Conservation (phyloP, 1,284 basidiomycete species). For the Papiliotrema flavescens region DNA sequence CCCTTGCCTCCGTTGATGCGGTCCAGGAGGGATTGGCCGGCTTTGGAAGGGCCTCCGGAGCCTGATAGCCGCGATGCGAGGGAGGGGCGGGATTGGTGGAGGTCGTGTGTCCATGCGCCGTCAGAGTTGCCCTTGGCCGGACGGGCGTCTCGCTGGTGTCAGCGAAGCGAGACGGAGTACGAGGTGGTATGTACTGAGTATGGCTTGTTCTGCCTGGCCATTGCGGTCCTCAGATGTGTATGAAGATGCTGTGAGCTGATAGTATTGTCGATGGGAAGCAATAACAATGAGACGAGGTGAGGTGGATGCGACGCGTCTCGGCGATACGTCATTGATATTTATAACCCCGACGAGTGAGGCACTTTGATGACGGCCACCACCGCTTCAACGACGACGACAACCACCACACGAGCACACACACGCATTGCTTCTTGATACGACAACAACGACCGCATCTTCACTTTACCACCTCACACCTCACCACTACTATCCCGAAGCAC, state of each 20-base stretch:
- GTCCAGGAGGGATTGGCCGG: conserved; percentile 19
- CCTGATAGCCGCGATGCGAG: conserved; percentile 17
- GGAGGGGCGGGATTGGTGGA: conserved; percentile 20
- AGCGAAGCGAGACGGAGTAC: background rate
- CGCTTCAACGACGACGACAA: too few species aligned
- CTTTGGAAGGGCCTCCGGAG: conserved; percentile 2
- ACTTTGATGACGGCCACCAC: too few species aligned
- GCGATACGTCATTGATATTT: background rate
- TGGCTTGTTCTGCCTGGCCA: background rate
- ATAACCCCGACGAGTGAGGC: background rate
- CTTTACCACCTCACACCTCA: background rate
- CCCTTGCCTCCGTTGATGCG: conserved; percentile 28
- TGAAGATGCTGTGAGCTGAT: too few species aligned
- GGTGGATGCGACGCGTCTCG: background rate
- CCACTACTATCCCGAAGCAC: background rate
- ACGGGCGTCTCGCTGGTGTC: background rate
- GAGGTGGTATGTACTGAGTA: background rate
- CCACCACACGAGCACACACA: too few species aligned
- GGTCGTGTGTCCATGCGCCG: conserved; percentile 43
- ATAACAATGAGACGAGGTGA: too few species aligned
- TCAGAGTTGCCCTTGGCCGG: background rate
- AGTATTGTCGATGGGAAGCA: too few species aligned
- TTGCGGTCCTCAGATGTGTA: too few species aligned
- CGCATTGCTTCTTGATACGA: too few species aligned
- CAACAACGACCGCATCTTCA: background rate